Base-by-base conservation (phyloP, 164 flowering plant genomes). In the Dillenia suffruticosa region DNA sequence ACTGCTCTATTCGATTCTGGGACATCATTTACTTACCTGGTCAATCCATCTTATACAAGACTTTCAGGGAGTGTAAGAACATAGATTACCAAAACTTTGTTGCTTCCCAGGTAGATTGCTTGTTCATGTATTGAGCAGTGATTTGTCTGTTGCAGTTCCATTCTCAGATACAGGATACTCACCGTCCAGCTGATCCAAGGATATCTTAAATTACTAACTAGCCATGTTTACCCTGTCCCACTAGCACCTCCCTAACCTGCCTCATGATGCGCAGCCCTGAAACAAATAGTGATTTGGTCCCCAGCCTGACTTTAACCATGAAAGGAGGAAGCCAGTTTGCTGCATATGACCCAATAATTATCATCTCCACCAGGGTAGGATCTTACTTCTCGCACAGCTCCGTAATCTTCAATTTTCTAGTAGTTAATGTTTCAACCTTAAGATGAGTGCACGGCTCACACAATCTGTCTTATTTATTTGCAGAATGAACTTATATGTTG, bases 1-100 rank as follows among this genome's bases (percentile, higher is more conserved):
- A 65, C 78, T 16, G 83, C 92, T 24, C 81, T 86, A 56, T 81
- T 86, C 66, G 89, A 86, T 70, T 77, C 92, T 32, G 89, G 88
- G 24, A 84, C 91, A 57, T 86, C 91, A 22, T 84, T 83, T 59
- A 82, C 91, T 45, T 86, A 80, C 63, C 72, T 86, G 65, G 75
- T 69, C 47, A 82, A 80, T 44, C 86, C 84, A 62, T 19, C 62
- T 15, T 84, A 84, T 60, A 54, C 79, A 54, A 74, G 47, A 68
- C 70, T 87, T 58, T 56, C 78, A 26, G 75, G 77, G 43, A 79
- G 72, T 74, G 92, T 86, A 72, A 79, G 84, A 43, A 52, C 63
- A 26, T 50, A 12, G 63, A 48, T n/a, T 60, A 32, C 44, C 52
- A 56, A 14, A 55, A 46, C 12, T 44, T 10, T 56, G 12, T 15